Base-by-base conservation (phyloP, 2,329 filamentous ascomycete genomes). In the Ceratocystis colombiana region DNA sequence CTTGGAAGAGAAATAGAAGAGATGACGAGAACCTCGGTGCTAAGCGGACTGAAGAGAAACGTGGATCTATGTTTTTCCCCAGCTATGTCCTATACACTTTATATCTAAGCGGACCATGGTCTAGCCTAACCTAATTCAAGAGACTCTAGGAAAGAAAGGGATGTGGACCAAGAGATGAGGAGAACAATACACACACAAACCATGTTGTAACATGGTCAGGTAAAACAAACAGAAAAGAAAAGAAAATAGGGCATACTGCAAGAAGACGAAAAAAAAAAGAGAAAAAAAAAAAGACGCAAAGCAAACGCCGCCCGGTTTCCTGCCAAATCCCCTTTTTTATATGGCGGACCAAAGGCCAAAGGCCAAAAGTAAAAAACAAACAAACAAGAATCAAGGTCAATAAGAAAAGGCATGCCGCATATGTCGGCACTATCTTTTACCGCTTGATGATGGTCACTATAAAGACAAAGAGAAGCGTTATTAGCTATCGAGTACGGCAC, bases 391-490 rank as follows among this genome's bases (percentile, higher is more conserved):
- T 28, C 55, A 59, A 30, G 17, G 10, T 15, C 10, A 46, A 20
- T 5, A 37, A 22, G 12, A 20, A 37, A 7, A 59, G 8, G 15
- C 15, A 10, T 15, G 5, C 30, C n/a, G 45, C 25, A 15, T 20
- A 3, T 33, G 22, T 10, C 41, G 17, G 12, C 28, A 2, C 28
- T 3, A 5, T 0, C 15, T 48, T 64, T 68, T 68, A 68, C 64
- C 66, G 66, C 64, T 68, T 68, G 59, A 68, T 30, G 33, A 68
- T 68, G 17, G 66, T 68, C n/a, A 68, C 66, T 68, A 30, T 33
- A 45, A 5, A 57, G 22, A 8, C 20, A 25, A 8, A 28, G 62
- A 64, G 61, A 57, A n/a, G 4, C 37, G 10, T 15, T 15, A 12
- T 25, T 28, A 25, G 48, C 25, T 53, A 53, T 22, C 48, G 25